Evolutionary conservation across 192 early-diverging fungal genomes (phyloP).

Genomic region (Podila horticola): DNA sequence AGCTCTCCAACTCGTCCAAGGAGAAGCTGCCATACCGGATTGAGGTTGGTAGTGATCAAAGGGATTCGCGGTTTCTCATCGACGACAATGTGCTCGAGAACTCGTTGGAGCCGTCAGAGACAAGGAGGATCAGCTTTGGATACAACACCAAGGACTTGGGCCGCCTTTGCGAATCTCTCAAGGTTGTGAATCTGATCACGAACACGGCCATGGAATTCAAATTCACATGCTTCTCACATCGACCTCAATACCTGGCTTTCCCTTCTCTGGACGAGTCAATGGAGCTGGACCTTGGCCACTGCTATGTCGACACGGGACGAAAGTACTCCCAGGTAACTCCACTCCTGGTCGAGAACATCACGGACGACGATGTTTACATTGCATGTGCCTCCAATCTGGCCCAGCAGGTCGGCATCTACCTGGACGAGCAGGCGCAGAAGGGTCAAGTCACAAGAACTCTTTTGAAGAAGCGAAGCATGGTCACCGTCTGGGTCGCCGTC

Average conservation of each 20-base stretch:
- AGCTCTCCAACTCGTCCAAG: conserved; percentile 54
- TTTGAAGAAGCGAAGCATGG: conserved; percentile 57
- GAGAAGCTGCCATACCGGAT: conserved; percentile 47
- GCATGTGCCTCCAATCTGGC: conserved; percentile 82
- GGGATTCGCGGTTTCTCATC: conserved; percentile 30
- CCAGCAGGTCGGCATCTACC: conserved; percentile 83
- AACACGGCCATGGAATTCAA: conserved; percentile 48
- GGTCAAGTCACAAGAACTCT: conserved; percentile 63
- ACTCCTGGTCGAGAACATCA: conserved; percentile 75
- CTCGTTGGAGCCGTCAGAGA: conserved; percentile 61
- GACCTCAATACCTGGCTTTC: conserved; percentile 68
- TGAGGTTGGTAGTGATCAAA: neutral
- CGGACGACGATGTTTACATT: conserved; percentile 73
- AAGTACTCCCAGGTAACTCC: conserved; percentile 82
- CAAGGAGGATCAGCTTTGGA: conserved; percentile 64
- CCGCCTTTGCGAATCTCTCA: conserved; percentile 61
- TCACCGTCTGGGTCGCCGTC: conserved; percentile 80
- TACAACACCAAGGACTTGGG: conserved; percentile 63
- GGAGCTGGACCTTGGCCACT: conserved; percentile 80
- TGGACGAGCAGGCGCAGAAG: conserved; percentile 63
- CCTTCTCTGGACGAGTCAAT: conserved; percentile 66
- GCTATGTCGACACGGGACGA: conserved; percentile 78
- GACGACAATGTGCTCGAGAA: conserved; percentile 39
- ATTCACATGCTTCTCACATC: conserved; percentile 64
- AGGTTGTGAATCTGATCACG: conserved; percentile 53